A percentile compares a stretch with the other conserved stretches of the same genome.
These are phyloP conservation scores for Alternaria rosae DNA, from an alignment of 2,329 filamentous ascomycete genomes.

Conservation along the genomic window DNA sequence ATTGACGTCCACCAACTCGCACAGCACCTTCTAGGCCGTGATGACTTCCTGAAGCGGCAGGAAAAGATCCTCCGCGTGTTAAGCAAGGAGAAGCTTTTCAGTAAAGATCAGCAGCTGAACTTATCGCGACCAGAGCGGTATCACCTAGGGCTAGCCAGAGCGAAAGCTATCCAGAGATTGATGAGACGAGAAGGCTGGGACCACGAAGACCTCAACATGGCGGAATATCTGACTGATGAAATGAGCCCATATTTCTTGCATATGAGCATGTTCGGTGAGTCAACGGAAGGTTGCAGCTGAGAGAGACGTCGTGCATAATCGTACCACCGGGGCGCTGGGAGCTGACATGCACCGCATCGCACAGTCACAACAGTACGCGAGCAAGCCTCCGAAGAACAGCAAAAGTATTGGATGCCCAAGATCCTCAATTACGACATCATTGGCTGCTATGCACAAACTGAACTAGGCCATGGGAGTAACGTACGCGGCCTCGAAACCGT, in stretches of 20 bases:
- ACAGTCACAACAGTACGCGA: conserved; percentile 57
- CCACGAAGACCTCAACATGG: conserved; percentile 60
- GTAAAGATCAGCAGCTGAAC: conserved; percentile 60
- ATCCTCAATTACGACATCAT: conserved; percentile 60
- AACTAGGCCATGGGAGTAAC: conserved; percentile 62
- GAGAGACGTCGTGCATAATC: conserved; percentile 15
- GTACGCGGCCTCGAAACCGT: conserved; percentile 59
- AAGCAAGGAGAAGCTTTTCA: conserved; percentile 58
- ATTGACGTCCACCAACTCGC: conserved; percentile 56
- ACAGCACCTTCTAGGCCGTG: conserved; percentile 55
- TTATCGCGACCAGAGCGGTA: conserved; percentile 61
- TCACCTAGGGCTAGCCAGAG: conserved; percentile 60
- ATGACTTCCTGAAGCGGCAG: conserved; percentile 60
- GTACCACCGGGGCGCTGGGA: conserved; percentile 23
- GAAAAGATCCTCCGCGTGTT: conserved; percentile 55
- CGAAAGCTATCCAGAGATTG: conserved; percentile 59
- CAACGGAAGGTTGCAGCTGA: not conserved
- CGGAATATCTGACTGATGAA: conserved; percentile 61
- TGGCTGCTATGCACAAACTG: conserved; percentile 61
- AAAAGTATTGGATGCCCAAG: conserved; percentile 58
- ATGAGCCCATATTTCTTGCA: conserved; percentile 63
- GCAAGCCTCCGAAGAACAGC: conserved; percentile 58
- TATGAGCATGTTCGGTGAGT: conserved; percentile 58
- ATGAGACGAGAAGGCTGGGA: conserved; percentile 57
- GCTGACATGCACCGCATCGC: conserved; percentile 23